phyloP scores from a whole-genome alignment of 2,329 filamentous ascomycete species.

The Fusarium solani-melongenae region DNA sequence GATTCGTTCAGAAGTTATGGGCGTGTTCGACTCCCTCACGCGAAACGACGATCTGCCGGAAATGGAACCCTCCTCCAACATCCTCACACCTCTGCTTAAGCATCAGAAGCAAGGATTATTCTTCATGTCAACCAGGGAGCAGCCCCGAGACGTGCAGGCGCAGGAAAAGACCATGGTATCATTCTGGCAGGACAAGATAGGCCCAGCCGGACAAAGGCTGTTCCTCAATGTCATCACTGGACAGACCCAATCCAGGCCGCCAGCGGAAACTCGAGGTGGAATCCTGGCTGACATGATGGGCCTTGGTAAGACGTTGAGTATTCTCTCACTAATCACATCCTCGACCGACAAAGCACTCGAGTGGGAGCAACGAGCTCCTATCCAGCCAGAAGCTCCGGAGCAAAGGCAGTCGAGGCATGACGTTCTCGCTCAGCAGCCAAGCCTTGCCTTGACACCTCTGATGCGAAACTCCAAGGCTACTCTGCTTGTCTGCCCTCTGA shows the following conservation, averaged over 20 bases:
- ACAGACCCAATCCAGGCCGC: constrained; percentile 67
- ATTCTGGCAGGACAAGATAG: constrained; percentile 77
- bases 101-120: constrained; percentile 92
- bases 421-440: constrained; percentile 48
- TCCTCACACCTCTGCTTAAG: constrained; percentile 76
- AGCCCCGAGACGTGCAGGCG: constrained; percentile 67
- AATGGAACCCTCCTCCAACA: constrained; percentile 70
- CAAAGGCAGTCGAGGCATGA: constrained; percentile 51
- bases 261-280: constrained; percentile 76
- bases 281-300: constrained; percentile 91
- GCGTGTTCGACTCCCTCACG: constrained; percentile 87
- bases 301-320: constrained; percentile 86
- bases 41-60: constrained; percentile 80
- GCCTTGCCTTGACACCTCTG: constrained; percentile 63
- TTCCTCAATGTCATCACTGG: constrained; percentile 91
- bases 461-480: constrained; percentile 80
- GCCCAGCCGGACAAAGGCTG: constrained; percentile 61
- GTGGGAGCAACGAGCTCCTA: constrained; percentile 68
- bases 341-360: constrained; percentile 70
- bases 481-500: constrained; percentile 87
- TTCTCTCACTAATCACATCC: constrained; percentile 79
- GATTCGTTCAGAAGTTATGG: constrained; percentile 83
- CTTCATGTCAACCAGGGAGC: constrained; percentile 86
- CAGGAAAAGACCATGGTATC: constrained; percentile 74
- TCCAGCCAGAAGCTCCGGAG: constrained; percentile 58